phyloP scores from a whole-genome alignment of 768 basidiomycete species.

The Jaapia argillacea region DNA sequence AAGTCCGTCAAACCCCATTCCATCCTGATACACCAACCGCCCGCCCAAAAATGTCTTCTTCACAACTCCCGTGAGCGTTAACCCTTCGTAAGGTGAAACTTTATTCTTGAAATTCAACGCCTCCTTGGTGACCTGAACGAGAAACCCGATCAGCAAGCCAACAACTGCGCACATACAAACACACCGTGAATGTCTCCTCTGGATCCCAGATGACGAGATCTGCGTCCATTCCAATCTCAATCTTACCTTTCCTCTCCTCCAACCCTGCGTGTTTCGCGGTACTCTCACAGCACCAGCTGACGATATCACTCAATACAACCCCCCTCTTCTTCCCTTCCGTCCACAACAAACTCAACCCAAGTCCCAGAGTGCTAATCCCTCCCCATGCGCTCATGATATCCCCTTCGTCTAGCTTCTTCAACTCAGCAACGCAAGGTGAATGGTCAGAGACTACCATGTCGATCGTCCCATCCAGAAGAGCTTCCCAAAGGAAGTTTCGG shows the following conservation, averaged over 20 bases:
- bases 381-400: conserved; percentile 92
- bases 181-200: conserved; percentile 31
- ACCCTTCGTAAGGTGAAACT: conserved; percentile 81
- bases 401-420: conserved; percentile 73
- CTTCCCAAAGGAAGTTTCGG: conserved; percentile 70
- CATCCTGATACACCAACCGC: conserved; percentile 45
- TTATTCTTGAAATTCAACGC: conserved; percentile 88
- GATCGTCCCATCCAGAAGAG: conserved; percentile 71
- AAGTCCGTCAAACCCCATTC: conserved; percentile 24
- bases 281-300: conserved; percentile 65
- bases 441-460: conserved; percentile 96
- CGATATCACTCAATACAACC: conserved; percentile 46
- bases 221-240: conserved; percentile 70
- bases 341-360: conserved; percentile 85
- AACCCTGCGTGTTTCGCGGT: conserved; percentile 80
- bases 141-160: background rate
- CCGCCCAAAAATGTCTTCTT: conserved; percentile 78
- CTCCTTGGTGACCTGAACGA: conserved; percentile 58
- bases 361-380: conserved; percentile 83
- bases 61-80: conserved; percentile 60
- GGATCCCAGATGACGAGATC: conserved; percentile 86
- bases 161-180: conserved; percentile 5
- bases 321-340: conserved; percentile 64
- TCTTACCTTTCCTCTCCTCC: conserved; percentile 54
- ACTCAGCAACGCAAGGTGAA: conserved; percentile 74